phyloP scores from a whole-genome alignment of 805 yeast genomes.

The Ogataea wickerhamii region DNA sequence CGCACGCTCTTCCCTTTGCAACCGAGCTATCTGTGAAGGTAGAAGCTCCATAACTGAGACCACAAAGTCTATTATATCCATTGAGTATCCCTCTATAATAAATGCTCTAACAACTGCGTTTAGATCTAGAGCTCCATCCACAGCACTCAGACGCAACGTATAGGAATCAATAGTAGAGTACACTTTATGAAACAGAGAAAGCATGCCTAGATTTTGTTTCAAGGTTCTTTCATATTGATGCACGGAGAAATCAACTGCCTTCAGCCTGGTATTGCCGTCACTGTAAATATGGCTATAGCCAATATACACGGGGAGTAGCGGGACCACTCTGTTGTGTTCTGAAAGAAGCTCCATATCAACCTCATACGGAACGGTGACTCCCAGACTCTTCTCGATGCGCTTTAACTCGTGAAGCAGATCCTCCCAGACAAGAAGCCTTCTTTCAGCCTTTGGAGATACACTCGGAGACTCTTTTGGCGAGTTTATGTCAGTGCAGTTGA shows the following conservation, averaged over 20 bases:
- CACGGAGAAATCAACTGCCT: slow-evolving; percentile 16
- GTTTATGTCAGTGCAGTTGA: slow-evolving; percentile 5
- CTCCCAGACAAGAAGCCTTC: slow-evolving; percentile 6
- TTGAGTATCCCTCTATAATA: too few relatives aligned
- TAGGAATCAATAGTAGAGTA: slow-evolving; percentile 12
- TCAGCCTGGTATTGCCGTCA: neutral
- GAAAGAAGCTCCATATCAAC: slow-evolving; percentile 6
- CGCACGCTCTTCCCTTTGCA: too few relatives aligned
- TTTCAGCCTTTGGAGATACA: neutral
- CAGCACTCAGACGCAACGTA: too few relatives aligned
- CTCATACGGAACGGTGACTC: slow-evolving; percentile 7
- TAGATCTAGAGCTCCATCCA: too few relatives aligned
- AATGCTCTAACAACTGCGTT: too few relatives aligned
- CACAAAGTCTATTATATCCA: too few relatives aligned
- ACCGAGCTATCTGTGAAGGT: too few relatives aligned
- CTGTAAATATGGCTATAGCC: slow-evolving; percentile 8
- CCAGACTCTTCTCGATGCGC: slow-evolving; percentile 1
- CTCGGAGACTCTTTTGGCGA: neutral
- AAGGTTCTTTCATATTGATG: slow-evolving; percentile 5
- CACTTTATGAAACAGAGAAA: slow-evolving; percentile 17
- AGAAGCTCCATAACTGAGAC: too few relatives aligned
- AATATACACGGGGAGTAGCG: slow-evolving; percentile 19
- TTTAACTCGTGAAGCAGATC: slow-evolving; percentile 13
- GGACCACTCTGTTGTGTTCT: slow-evolving; percentile 8
- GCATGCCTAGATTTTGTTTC: slow-evolving; percentile 1